Conservation (phyloP, 352 stramenopile species). For the Pythium sukuiense region DNA sequence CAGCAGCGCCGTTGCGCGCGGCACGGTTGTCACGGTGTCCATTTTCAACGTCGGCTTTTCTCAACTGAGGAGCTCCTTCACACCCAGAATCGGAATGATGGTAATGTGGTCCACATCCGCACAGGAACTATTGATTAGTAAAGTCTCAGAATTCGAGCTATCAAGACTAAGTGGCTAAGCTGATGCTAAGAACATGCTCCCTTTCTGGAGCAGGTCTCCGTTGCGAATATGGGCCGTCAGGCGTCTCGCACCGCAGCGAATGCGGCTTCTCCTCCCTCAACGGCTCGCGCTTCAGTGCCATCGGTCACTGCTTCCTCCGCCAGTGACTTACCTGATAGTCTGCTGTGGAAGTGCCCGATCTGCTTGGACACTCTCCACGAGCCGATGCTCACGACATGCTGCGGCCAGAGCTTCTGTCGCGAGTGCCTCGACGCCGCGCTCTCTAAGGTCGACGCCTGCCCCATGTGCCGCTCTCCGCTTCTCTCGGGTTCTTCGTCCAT, state of each 20-base stretch:
- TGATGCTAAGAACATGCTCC: too few species aligned
- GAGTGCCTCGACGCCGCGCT: conserved; percentile 51
- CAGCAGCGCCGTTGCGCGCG: conserved; percentile 22
- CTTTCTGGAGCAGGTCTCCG: too few species aligned
- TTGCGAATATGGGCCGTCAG: too few species aligned
- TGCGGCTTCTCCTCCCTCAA: neutral
- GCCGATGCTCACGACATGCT: conserved; percentile 59
- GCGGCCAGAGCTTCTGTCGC: conserved; percentile 66
- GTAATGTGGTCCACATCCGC: neutral
- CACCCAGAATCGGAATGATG: neutral
- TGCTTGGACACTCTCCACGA: conserved; percentile 45
- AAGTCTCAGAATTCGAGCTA: too few species aligned
- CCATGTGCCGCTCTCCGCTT: conserved; percentile 58
- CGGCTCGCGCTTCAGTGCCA: too few species aligned
- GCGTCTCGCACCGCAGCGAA: too few species aligned
- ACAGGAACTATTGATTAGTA: too few species aligned
- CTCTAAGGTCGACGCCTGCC: conserved; percentile 42
- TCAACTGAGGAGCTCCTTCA: neutral
- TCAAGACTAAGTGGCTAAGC: too few species aligned
- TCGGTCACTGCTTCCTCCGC: neutral
- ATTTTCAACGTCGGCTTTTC: neutral
- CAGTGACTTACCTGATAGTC: conserved; percentile 1
- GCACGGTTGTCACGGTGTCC: neutral
- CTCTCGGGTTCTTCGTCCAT: conserved; percentile 43
- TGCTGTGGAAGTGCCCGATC: conserved; percentile 52